Evolutionary conservation across 768 basidiomycete species (phyloP), one percentile per base, ranked within the genome.

Genomic region (Leucocoprinus birnbaumii): DNA sequence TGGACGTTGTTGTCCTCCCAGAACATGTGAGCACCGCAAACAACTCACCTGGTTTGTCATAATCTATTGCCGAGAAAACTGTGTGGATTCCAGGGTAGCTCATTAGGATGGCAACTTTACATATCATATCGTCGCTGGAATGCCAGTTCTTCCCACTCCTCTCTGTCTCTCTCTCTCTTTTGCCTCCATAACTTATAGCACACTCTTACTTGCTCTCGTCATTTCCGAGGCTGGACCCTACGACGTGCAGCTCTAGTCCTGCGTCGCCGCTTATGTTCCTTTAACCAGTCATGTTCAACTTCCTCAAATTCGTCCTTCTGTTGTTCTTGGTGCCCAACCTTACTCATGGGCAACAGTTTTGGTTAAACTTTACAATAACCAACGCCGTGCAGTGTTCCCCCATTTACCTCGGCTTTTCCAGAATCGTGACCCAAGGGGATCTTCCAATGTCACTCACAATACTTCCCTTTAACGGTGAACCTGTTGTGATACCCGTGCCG

Each of bases 361-460:
- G 38, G 45, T 31, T 79, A 61, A 63, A 66, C 19, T 66, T 77
- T 54, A 77, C 80, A 19, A 58, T 54, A 41, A 46, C 59, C 21
- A 51, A 67, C 25, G 77, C 82, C 58, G 62, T 71, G 53, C 82
- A 86, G 64, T 86, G 85, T 68, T 75, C 72, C 57, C 73, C 74
- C 14, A 75, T 84, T 54, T 66, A 65, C 34, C 66, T 85, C 45
- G 63, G 68, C 24, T 79, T 84, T 58, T 59, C 62, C 18, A 78
- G 79, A n/a, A 68, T 72, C 48, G 61, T 66, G 27, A 69, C 67
- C 48, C 59, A 64, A 21, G 48, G 65, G 10, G 61, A 69, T 11
- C 65, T 73, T 49, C 80, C 79, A 21, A 69, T 74, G 51, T 68
- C 71, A 16, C 70, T 86, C 53, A 76, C 76, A 34, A 64, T 87